Base-by-base conservation (phyloP, 2,329 filamentous ascomycete genomes). In the Lojkania enalia region DNA sequence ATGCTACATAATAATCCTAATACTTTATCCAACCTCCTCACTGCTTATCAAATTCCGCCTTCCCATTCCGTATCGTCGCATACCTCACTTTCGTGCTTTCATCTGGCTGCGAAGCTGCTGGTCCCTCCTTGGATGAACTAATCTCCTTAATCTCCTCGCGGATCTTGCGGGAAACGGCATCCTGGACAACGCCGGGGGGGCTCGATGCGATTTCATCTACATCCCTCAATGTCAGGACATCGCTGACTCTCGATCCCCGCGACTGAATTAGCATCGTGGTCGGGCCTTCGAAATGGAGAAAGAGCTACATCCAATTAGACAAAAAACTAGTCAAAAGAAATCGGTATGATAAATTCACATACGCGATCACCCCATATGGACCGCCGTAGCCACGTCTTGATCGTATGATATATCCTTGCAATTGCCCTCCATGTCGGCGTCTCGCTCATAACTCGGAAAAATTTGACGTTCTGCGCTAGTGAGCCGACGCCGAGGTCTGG, bases 341-440 rank as follows among this genome's bases (percentile, higher is more conserved):
- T 16, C 6, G 16, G 15, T 15, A 23, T n/a, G 16, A 32, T 27
- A n/a, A 11, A n/a, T n/a, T 14, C 11, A 58, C 75, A 58, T 73
- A 84, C 82, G 51, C 92, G 76, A 66, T 99, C 94, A 16, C 94
- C 94, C 89, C 90, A 97, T 44, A 99, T 87, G 1, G 88, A 88
- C 61, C 88, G 82, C 48, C 91, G 81, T 31, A 86, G 77, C 73
- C 86, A 85, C 0, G 90, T 96, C 48, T 90, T 83, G 15, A 95
- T 55, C 27, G 74, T 81, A 69, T 87, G 88, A 5, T 87, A 69
- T 20, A 83, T 63, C n/a, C 78, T 78, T 31, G 84, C 79, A 1
- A 90, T 54, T 6, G 80, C 75, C 62, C 85, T 87, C 83, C 90
- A 97, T 3, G 82, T 81, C 12, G 80, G 74, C 3, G 88, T 88